Conservation (phyloP, 768 basidiomycete species). For the Lentinula edodes region DNA sequence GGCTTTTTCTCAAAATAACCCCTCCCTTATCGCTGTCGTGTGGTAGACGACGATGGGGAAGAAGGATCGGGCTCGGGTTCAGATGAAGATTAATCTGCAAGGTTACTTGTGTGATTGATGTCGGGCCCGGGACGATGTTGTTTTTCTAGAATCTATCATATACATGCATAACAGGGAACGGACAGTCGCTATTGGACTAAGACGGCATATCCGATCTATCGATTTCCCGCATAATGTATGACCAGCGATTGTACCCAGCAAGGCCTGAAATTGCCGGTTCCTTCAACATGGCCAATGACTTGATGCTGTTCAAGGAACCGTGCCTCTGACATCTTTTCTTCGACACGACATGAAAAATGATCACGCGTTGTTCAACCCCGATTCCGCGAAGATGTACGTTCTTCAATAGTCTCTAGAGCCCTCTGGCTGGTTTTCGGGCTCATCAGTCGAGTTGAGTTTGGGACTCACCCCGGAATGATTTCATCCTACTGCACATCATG, state of each 20-base stretch:
- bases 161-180: background rate
- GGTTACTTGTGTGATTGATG: background rate
- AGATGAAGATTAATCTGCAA: slow-evolving; percentile 17
- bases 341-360: background rate
- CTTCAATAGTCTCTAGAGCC: background rate
- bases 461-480: background rate
- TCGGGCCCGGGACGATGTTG: background rate
- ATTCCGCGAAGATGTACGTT: background rate
- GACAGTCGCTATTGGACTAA: background rate
- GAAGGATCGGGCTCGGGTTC: slow-evolving; percentile 26
- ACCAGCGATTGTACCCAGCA: too few species aligned
- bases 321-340: background rate
- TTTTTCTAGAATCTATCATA: background rate
- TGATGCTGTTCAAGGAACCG: background rate
- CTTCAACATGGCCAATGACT: background rate
- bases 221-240: background rate
- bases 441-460: background rate
- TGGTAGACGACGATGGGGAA: slow-evolving; percentile 23
- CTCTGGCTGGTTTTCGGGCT: background rate
- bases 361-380: background rate
- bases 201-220: background rate
- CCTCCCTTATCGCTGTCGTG: slow-evolving; percentile 4
- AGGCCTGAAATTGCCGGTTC: too few species aligned
- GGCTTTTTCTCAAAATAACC: background rate
- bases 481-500: too few species aligned